Base-by-base conservation (phyloP, 495 filamentous ascomycete genomes). In the Bacidia gigantensis region DNA sequence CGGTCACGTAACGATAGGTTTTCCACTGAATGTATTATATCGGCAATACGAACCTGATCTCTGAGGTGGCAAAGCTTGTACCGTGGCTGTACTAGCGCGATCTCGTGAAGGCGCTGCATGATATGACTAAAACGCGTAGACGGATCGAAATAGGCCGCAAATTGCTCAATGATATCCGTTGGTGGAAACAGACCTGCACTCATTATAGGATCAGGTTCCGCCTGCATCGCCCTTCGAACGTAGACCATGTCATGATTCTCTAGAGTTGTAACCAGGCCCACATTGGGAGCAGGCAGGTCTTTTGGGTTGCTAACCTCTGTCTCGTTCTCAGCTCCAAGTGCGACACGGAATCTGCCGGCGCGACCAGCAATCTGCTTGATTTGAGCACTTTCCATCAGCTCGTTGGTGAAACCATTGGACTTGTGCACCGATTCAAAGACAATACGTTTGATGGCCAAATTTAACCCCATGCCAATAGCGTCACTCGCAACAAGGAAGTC, bases 381-480 rank as follows among this genome's bases (percentile, higher is more conserved):
- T 53, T 94, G 83, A 0, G 86, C 78, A n/a, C 84, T 72, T 5
- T 69, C 63, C 11, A 97, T 71, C 5, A 66, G 62, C 20, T 73
- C 67, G 24, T 70, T 69, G 10, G 61, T 62, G 1, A 11, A 35
- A 2, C 81, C 80, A 50, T 82, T 70, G 43, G 71, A 78, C 63
- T 95, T 99, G 45, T 72, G 64, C 1, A 76, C 69, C 7, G 84
- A 68, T 59, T 93, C 85, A 60, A 99, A 96, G 50, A 99, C 77
- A 54, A 99, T 71, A 32, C 92, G 84, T 60, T 87, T 93, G 68
- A 92, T 83, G 62, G 86, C 89, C 69, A 99, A 62, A 65, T 99
- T 99, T 26, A 99, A 68, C 1, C 92, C 92, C 92, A 99, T 99
- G 21, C 92, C 92, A 56, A 99, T 87, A 21, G 92, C 92, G 64